A percentile compares a stretch with the other conserved stretches of the same genome.
Conservation (phyloP, 2,329 filamentous ascomycete species). For the Fusarium tanahbumbuense region DNA sequence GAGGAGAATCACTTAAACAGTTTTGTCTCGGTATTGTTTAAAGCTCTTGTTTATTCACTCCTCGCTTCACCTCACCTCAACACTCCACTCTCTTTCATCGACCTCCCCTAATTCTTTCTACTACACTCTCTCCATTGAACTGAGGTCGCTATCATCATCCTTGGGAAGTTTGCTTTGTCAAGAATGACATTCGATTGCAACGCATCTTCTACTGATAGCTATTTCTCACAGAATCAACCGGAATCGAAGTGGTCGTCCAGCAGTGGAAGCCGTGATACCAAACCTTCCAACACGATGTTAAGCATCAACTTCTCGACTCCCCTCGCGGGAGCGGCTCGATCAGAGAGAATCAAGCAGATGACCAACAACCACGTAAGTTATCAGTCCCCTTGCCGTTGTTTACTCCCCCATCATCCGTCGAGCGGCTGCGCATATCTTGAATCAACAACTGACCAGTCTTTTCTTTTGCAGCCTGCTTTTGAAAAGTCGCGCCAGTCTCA, state of each 20-base stretch:
- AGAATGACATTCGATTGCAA: conserved; percentile 28
- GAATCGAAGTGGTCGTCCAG: conserved; percentile 37
- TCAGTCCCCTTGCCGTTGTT: not conserved
- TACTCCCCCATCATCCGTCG: not conserved
- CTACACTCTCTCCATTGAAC: not conserved
- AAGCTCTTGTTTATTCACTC: conserved; percentile 20
- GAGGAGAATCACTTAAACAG: conserved; percentile 8
- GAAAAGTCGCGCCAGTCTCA: conserved; percentile 51
- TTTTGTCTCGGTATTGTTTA: conserved; percentile 7
- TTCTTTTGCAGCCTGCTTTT: conserved; percentile 49
- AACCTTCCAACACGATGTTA: conserved; percentile 47
- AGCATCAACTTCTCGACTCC: conserved; percentile 56
- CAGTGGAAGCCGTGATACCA: conserved; percentile 27
- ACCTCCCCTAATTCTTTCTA: conserved; percentile 4
- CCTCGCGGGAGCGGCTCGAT: conserved; percentile 52
- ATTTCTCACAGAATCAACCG: conserved; percentile 17
- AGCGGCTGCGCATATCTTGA: not conserved
- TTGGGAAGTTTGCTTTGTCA: conserved; percentile 1
- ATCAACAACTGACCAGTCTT: not conserved
- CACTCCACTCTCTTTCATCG: not conserved
- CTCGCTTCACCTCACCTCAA: not conserved
- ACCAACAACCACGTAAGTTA: conserved; percentile 53
- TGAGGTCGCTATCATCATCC: not conserved
- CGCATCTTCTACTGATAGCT: conserved; percentile 15
- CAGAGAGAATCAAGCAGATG: conserved; percentile 54